Evolutionary conservation across 768 basidiomycete genomes (phyloP).

Genomic region (Dioszegia crocea): DNA sequence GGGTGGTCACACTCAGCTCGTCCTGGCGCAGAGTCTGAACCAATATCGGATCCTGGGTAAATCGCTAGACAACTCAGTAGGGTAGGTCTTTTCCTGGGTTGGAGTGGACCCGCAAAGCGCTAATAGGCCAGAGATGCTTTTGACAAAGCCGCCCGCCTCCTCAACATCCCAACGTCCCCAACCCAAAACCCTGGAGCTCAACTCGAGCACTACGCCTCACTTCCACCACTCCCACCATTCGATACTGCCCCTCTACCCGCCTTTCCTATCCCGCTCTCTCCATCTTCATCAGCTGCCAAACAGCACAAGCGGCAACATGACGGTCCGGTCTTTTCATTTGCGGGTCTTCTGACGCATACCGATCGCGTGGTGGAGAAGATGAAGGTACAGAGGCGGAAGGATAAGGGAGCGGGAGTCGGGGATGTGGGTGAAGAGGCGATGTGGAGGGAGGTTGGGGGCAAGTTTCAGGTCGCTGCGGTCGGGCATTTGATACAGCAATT

Average conservation of each 20-base stretch:
- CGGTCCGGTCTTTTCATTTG: constrained; percentile 66
- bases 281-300: constrained; percentile 24
- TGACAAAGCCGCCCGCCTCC: constrained; percentile 73
- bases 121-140: constrained; percentile 56
- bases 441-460: constrained; percentile 57
- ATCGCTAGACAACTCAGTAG: constrained; percentile 70
- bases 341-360: constrained; percentile 68
- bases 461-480: constrained; percentile 70
- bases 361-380: constrained; percentile 56
- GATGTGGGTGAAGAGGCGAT: constrained; percentile 9
- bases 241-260: constrained; percentile 6
- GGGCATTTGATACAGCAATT: constrained; percentile 74
- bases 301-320: constrained; percentile 28
- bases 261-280: constrained; percentile 24
- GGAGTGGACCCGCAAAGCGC: neutral
- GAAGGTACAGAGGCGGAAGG: no score
- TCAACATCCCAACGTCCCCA: constrained; percentile 56
- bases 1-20: constrained; percentile 88
- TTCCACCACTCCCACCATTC: constrained; percentile 21
- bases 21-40: constrained; percentile 62
- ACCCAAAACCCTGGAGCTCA: constrained; percentile 21
- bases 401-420: neutral
- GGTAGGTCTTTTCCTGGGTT: constrained; percentile 48
- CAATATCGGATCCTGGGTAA: constrained; percentile 69
- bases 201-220: constrained; percentile 27